Percentiles rank a stretch among this genome's conserved stretches.
Conservation (phyloP, 306 rosid genomes). For the Psophocarpus tetragonolobus region DNA sequence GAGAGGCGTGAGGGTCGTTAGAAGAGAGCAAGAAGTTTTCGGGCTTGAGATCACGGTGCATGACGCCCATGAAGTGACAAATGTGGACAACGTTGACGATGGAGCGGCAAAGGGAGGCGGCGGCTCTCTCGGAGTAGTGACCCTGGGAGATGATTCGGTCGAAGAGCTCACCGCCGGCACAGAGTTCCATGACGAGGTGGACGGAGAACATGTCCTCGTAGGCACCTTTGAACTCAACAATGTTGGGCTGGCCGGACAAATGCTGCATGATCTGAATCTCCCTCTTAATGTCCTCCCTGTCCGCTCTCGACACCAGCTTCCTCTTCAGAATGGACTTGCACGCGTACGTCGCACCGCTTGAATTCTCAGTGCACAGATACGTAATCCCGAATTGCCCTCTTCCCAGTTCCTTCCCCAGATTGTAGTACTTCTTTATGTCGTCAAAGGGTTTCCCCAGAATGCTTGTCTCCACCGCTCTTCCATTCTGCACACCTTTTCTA, state of each 20-base stretch:
- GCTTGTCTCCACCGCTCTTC: slow-evolving; percentile 37
- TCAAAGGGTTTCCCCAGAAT: slow-evolving; percentile 72
- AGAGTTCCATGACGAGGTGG: slow-evolving; percentile 89
- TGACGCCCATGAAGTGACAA: slow-evolving; percentile 86
- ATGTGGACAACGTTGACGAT: slow-evolving; percentile 83
- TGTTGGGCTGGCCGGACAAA: slow-evolving; percentile 81
- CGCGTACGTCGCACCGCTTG: slow-evolving; percentile 61
- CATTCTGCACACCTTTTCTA: no score
- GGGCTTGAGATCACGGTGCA: slow-evolving; percentile 95
- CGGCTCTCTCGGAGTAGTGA: slow-evolving; percentile 82
- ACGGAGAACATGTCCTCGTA: slow-evolving; percentile 79
- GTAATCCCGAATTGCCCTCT: slow-evolving; percentile 93
- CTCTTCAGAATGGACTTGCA: slow-evolving; percentile 89
- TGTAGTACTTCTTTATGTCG: slow-evolving; percentile 62
- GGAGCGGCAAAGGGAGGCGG: slow-evolving; percentile 64
- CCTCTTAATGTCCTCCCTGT: slow-evolving; percentile 75
- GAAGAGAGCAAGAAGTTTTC: slow-evolving; percentile 86
- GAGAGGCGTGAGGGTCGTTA: slow-evolving; percentile 59
- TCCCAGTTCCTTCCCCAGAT: slow-evolving; percentile 79
- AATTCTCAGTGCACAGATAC: slow-evolving; percentile 72
- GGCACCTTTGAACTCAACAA: slow-evolving; percentile 81
- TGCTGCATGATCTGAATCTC: slow-evolving; percentile 94
- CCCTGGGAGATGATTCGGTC: slow-evolving; percentile 85
- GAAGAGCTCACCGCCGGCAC: slow-evolving; percentile 92
- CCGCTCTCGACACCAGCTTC: slow-evolving; percentile 64